phyloP scores from a whole-genome alignment of 2,329 filamentous ascomycete species.

The Aspergillus melleus region DNA sequence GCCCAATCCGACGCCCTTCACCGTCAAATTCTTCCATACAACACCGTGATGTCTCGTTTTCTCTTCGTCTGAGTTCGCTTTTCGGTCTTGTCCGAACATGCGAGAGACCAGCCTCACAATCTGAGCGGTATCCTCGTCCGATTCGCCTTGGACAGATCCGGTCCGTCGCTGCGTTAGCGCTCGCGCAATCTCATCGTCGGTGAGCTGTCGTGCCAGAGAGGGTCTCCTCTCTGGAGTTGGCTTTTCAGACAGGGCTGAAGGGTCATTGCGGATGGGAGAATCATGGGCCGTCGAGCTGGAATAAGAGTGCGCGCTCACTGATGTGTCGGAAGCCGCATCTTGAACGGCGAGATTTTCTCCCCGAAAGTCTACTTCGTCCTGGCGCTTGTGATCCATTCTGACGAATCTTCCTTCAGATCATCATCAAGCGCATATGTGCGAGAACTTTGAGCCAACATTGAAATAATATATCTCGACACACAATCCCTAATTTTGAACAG shows the following conservation, averaged over 20 bases:
- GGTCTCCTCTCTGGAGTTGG: background rate
- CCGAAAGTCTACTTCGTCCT: background rate
- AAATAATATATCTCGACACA: too few species aligned
- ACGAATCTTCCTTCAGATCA: background rate
- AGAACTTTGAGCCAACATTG: too few species aligned
- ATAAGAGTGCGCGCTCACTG: background rate
- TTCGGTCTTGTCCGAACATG: constrained; percentile 67
- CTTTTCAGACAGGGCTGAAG: background rate
- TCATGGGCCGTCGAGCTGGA: background rate
- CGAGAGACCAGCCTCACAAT: constrained; percentile 60
- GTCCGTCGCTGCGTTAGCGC: constrained; percentile 29
- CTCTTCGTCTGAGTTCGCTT: constrained; percentile 67
- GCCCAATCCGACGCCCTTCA: constrained; percentile 68
- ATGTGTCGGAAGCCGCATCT: background rate
- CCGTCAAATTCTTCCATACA: constrained; percentile 68
- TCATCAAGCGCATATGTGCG: background rate
- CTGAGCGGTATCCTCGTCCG: constrained; percentile 31
- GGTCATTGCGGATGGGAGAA: background rate
- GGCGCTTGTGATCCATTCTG: background rate
- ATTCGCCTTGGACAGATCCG: constrained; percentile 19
- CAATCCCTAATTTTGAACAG: too few species aligned
- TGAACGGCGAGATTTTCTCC: background rate
- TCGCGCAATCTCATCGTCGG: constrained; percentile 18
- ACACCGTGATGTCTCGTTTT: constrained; percentile 69
- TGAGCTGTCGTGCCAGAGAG: constrained; percentile 5